Percentiles rank a stretch among this genome's conserved stretches.
Conservation (phyloP, 108 stramenopile species). For the Poteriospumella lacustris region DNA sequence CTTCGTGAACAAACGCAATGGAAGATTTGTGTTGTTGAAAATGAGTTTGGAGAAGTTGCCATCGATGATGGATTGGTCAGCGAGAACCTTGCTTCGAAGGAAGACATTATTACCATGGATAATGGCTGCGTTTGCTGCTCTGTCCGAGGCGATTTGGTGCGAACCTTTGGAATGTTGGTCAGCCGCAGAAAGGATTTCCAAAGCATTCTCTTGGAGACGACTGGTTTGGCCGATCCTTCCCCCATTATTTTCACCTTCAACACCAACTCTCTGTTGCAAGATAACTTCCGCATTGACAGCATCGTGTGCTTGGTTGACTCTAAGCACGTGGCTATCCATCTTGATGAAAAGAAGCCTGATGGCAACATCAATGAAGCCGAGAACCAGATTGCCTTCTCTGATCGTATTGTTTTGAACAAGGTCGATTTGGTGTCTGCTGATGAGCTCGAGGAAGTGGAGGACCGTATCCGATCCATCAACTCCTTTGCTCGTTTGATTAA, state of each 20-base stretch:
- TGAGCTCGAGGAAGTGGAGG: constrained; percentile 72
- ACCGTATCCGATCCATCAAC: constrained; percentile 67
- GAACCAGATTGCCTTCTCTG: constrained; percentile 94
- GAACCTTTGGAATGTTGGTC: constrained; percentile 78
- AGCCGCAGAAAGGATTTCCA: constrained; percentile 81
- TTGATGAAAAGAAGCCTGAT: constrained; percentile 54
- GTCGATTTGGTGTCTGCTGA: constrained; percentile 78
- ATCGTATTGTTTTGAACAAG: constrained; percentile 93
- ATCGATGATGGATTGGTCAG: constrained; percentile 14
- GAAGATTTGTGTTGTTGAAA: constrained; percentile 95
- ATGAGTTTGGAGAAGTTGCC: constrained; percentile 88
- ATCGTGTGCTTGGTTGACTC: constrained; percentile 84
- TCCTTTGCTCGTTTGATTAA: constrained; percentile 79
- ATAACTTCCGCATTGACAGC: constrained; percentile 51
- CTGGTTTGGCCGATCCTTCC: constrained; percentile 88
- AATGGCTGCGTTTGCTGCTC: constrained; percentile 99
- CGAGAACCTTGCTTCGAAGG: constrained; percentile 76
- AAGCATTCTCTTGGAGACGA: constrained; percentile 87
- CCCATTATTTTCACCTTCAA: constrained; percentile 87
- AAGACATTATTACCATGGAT: constrained; percentile 97
- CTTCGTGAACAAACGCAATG: constrained; percentile 84
- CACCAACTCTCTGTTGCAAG: constrained; percentile 28
- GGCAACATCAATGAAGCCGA: constrained; percentile 74
- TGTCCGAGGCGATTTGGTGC: constrained; percentile 91
- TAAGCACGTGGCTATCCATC: constrained; percentile 75